Base-by-base conservation (phyloP, 1,139 yeast species). In the Pneumocystis wakefieldiae region DNA sequence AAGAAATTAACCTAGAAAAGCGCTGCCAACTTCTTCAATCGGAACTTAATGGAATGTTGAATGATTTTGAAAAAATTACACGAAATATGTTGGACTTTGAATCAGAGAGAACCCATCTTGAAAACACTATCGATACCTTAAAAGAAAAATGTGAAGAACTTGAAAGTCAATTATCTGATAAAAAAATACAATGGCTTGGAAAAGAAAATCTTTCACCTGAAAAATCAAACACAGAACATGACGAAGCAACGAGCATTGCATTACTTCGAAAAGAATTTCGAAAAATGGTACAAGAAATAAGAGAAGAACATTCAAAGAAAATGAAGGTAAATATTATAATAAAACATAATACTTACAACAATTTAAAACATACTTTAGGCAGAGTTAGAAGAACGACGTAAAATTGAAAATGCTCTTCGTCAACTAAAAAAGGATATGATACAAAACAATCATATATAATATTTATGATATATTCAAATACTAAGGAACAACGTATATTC, bases 331-430 rank as follows among this genome's bases (percentile, higher is more conserved):
- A 29, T 57, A 10, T 39, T 29, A 19, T 14, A 19, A 12, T 17
- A 37, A 37, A 37, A 37, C n/a, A 19, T 37, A 57, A 17, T 29
- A 14, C 15, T 57, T 12, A 19, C 12, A 37, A 39, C 42, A 57
- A 24, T 48, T 42, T 42, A 24, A 48, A 48, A 48, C 6, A 48
- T 24, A 48, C n/a, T 48, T 48, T 39, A 57, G 64, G 64, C 65
- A 41, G 69, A 67, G 64, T 64, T 57, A 19, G 68, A 67, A 38
- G 69, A 67, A 62, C 62, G 69, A 59, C 65, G 66, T 57, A 61
- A 68, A 60, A 62, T 67, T 53, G 69, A 67, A 59, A 59, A 55
- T 48, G 61, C 59, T 41, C 63, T 66, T 14, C 57, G 62, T 36
- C 59, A 57, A 57, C 38, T 57, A 37, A 57, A 57, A 48, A 61